Evolutionary conservation across 768 basidiomycete species (phyloP).

Genomic region (Russula abietina): DNA sequence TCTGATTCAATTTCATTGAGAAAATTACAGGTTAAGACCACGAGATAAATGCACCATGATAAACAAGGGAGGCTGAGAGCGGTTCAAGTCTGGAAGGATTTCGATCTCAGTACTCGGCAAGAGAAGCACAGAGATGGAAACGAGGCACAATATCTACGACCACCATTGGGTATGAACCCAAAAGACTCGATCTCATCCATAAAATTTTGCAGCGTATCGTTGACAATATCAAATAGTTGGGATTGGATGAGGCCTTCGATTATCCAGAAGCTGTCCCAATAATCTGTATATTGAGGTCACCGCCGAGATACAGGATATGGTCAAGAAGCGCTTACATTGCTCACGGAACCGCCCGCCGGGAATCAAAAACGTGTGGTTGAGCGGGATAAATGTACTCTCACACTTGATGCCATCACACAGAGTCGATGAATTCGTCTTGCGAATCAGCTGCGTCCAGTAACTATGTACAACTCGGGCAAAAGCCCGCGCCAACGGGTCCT

Average conservation of each 20-base stretch:
- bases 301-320: not conserved
- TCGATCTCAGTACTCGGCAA: not conserved
- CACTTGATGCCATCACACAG: conserved; percentile 59
- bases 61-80: conserved; percentile 92
- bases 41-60: conserved; percentile 47
- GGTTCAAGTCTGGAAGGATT: conserved; percentile 55
- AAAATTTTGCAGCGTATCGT: conserved; percentile 82
- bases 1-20: conserved; percentile 40
- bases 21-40: not conserved
- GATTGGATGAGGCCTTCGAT: conserved; percentile 81
- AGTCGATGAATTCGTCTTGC: conserved; percentile 63
- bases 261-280: conserved; percentile 80
- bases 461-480: conserved; percentile 77
- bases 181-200: conserved; percentile 84
- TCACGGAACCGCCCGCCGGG: conserved; percentile 85
- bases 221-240: conserved; percentile 63
- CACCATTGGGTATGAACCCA: conserved; percentile 94
- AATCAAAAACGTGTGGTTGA: conserved; percentile 88
- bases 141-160: conserved; percentile 72
- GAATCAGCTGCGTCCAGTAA: conserved; percentile 77
- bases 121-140: not conserved
- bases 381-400: conserved; percentile 79
- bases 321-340: conserved; percentile 53
- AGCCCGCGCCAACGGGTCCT: conserved; percentile 60
- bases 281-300: conserved; percentile 33